phyloP scores from a whole-genome alignment of 768 basidiomycete genomes.

The Podaxis pistillaris region DNA sequence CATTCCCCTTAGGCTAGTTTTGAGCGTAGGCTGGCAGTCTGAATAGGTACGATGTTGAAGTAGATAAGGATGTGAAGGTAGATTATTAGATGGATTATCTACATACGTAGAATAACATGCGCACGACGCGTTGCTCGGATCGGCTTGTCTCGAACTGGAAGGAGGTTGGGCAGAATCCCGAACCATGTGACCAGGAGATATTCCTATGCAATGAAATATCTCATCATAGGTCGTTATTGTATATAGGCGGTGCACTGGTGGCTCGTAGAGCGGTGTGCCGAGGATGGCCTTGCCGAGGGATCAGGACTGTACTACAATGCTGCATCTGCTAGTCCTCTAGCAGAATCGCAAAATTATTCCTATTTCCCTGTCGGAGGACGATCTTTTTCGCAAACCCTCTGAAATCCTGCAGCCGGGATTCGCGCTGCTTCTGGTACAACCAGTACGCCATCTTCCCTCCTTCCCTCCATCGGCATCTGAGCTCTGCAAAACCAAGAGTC shows the following conservation, averaged over 20 bases:
- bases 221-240: too few species aligned
- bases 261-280: too few species aligned
- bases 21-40: not conserved
- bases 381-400: constrained; percentile 40
- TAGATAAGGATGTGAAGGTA: not conserved
- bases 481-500: constrained; percentile 59
- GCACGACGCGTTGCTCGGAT: not conserved
- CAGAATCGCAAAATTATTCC: constrained; percentile 76
- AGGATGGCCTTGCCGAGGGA: too few species aligned
- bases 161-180: not conserved
- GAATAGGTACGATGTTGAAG: not conserved
- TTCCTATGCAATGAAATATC: too few species aligned
- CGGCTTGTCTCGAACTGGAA: not conserved
- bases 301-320: not conserved
- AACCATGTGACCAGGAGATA: not conserved
- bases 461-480: constrained; percentile 58
- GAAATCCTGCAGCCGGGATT: not conserved
- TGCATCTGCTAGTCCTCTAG: constrained; percentile 19
- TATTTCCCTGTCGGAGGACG: constrained; percentile 55
- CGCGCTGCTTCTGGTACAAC: constrained; percentile 58
- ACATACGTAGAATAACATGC: not conserved
- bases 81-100: not conserved
- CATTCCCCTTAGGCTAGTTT: not conserved
- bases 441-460: constrained; percentile 88
- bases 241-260: too few species aligned